Percentiles rank a stretch among this genome's conserved stretches.
Conservation (phyloP, 2,329 filamentous ascomycete species). For the Escovopsis sp. region DNA sequence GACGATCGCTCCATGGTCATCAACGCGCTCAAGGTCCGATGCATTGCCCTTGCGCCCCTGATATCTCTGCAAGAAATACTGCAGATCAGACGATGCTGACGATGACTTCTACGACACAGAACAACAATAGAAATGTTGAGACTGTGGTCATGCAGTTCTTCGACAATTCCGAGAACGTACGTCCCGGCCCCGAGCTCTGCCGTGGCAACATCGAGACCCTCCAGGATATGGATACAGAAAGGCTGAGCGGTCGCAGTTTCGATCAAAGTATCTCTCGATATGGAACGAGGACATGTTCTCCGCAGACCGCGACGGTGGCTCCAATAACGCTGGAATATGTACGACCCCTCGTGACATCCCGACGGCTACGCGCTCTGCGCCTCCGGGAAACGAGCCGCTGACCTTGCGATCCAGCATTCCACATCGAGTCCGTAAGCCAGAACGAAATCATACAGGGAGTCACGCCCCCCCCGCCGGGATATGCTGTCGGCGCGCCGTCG, state of each 20-base stretch:
- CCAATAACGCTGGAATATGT: conserved; percentile 30
- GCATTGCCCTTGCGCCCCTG: neutral
- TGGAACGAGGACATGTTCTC: conserved; percentile 42
- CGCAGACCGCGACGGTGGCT: conserved; percentile 34
- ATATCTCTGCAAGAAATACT: no score
- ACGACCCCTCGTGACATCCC: conserved; percentile 7
- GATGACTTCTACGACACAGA: no score
- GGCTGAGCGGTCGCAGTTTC: conserved; percentile 22
- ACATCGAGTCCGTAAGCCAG: conserved; percentile 37
- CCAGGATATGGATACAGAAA: no score
- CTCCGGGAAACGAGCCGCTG: conserved; percentile 6
- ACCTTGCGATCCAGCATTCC: conserved; percentile 30
- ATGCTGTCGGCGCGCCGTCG: conserved; percentile 34
- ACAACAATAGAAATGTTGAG: conserved; percentile 30
- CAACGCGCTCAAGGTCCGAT: conserved; percentile 25
- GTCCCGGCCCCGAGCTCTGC: conserved; percentile 3
- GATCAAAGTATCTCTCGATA: conserved; percentile 26
- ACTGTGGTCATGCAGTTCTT: conserved; percentile 37
- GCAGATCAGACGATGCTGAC: no score
- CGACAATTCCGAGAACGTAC: conserved; percentile 26
- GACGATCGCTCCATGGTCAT: conserved; percentile 25
- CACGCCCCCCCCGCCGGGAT: conserved; percentile 24
- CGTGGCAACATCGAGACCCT: no score
- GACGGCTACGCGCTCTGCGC: neutral
- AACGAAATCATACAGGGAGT: conserved; percentile 27